Evolutionary conservation across 495 filamentous ascomycete genomes (phyloP).

Genomic region (Cladorrhinum samala): DNA sequence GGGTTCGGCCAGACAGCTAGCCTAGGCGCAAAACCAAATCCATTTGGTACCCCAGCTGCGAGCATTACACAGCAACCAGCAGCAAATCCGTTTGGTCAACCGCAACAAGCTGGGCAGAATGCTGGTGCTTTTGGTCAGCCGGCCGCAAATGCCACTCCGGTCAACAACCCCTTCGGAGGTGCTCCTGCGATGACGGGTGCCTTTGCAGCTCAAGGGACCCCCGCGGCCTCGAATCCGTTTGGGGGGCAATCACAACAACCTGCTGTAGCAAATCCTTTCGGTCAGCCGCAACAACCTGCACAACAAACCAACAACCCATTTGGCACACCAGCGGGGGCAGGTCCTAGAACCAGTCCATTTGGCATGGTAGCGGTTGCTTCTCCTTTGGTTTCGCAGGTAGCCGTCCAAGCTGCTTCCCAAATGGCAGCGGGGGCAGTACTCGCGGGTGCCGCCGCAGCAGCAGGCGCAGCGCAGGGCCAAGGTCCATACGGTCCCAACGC

Average conservation of each 20-base stretch:
- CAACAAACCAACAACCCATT: slow-evolving; percentile 5
- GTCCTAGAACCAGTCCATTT: slow-evolving; percentile 12
- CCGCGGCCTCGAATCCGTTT: slow-evolving; percentile 4
- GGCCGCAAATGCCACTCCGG: neutral
- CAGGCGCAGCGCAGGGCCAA: neutral
- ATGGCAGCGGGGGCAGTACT: neutral
- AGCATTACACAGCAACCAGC: slow-evolving; percentile 9
- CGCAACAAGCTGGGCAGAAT: slow-evolving; percentile 7
- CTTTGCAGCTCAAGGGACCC: neutral
- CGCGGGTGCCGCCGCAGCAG: too few species aligned
- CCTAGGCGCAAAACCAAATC: neutral
- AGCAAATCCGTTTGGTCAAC: slow-evolving; percentile 34
- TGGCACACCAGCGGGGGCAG: slow-evolving; percentile 2
- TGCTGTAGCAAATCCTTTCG: slow-evolving; percentile 9
- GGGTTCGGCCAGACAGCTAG: slow-evolving; percentile 8
- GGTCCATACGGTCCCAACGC: slow-evolving; percentile 37
- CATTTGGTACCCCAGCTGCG: slow-evolving; percentile 22
- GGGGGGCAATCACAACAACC: neutral
- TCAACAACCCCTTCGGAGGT: slow-evolving; percentile 5
- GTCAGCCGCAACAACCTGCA: slow-evolving; percentile 1
- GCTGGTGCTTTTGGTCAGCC: neutral
- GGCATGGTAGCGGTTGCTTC: slow-evolving; percentile 12
- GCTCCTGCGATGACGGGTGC: neutral
- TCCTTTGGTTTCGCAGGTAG: too few species aligned
- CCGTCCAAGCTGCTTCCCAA: too few species aligned